phyloP scores from a whole-genome alignment of 1,139 yeast species.

The Lodderomyces elongisporus region DNA sequence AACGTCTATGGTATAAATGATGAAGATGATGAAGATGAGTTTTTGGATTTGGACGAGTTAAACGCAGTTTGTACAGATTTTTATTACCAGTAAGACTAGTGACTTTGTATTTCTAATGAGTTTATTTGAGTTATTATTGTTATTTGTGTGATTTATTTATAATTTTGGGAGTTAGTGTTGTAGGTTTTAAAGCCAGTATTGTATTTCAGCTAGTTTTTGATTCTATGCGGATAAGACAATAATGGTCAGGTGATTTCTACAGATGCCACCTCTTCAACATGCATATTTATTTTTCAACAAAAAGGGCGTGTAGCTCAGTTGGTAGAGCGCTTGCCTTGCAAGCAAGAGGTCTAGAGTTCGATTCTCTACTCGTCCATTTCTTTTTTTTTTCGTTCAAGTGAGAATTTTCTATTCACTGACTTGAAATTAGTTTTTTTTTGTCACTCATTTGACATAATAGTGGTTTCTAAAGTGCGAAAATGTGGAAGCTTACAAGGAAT shows the following conservation, averaged over 20 bases:
- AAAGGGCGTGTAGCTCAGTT: conserved; percentile 9
- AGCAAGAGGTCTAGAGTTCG: too few species aligned
- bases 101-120: conserved; percentile 17
- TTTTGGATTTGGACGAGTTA: conserved; percentile 41
- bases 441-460: too few species aligned
- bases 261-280: conserved; percentile 19
- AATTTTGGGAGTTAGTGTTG: background rate
- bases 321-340: background rate
- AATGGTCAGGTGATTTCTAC: too few species aligned
- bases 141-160: background rate
- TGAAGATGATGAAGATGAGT: conserved; percentile 36
- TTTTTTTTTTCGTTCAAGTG: too few species aligned
- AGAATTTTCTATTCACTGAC: too few species aligned
- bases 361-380: too few species aligned
- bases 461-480: too few species aligned
- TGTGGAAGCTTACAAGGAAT: too few species aligned
- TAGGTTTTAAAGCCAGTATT: too few species aligned
- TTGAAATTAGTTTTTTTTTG: too few species aligned
- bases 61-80: conserved; percentile 35
- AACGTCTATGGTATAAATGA: too few species aligned
- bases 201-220: background rate
- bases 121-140: too few species aligned
- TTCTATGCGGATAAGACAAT: background rate
- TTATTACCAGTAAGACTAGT: conserved; percentile 29
- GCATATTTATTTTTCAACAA: conserved; percentile 14